These are phyloP conservation scores for Populus hybrid DNA, from an alignment of 441 rosid genomes.

Conservation along the genomic window DNA sequence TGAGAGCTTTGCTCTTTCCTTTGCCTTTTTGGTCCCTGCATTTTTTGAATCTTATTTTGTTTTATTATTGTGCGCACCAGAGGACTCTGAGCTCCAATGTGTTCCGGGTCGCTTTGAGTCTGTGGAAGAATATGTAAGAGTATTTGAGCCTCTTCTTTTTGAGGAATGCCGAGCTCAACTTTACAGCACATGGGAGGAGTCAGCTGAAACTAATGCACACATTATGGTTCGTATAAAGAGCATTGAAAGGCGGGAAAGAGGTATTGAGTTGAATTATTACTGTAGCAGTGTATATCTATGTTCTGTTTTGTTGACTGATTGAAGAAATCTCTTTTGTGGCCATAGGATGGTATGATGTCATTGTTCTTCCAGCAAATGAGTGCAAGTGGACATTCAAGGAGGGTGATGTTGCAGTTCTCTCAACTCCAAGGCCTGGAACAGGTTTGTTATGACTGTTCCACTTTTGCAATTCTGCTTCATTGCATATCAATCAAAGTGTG, in stretches of 20 bases:
- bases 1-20: background rate
- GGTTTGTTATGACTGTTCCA: conserved; percentile 38
- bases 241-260: conserved; percentile 89
- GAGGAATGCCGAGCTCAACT: conserved; percentile 99
- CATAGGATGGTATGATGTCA: conserved; percentile 94
- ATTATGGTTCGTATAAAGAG: conserved; percentile 69
- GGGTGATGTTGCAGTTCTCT: conserved; percentile 97
- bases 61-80: conserved; percentile 37
- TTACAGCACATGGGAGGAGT: conserved; percentile 93
- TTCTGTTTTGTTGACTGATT: conserved; percentile 20
- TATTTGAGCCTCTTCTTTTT: conserved; percentile 96
- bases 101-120: conserved; percentile 96
- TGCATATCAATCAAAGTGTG: background rate
- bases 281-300: background rate
- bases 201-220: conserved; percentile 63
- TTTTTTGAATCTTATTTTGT: conserved; percentile 12
- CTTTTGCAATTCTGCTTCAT: background rate
- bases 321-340: conserved; percentile 21
- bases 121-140: conserved; percentile 83
- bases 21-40: background rate
- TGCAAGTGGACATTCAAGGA: conserved; percentile 96
- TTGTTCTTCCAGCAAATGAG: conserved; percentile 65
- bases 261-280: conserved; percentile 28
- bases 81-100: conserved; percentile 82
- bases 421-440: conserved; percentile 76